These are phyloP conservation scores for Starmerella cellae DNA, from an alignment of 805 yeast species.

Conservation along the genomic window DNA sequence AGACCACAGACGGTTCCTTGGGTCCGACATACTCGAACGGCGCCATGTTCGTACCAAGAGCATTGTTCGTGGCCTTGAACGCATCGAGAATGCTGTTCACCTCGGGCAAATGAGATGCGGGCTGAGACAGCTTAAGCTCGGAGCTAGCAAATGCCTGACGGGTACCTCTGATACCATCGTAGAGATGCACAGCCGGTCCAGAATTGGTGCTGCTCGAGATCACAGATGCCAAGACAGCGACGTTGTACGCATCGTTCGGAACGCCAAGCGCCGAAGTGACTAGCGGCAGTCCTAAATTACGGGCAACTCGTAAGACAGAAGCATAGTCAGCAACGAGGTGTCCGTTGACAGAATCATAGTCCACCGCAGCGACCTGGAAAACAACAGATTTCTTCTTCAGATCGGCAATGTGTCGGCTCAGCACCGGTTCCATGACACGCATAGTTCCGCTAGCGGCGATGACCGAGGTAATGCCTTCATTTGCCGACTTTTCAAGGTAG, in stretches of 20 bases:
- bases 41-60: slow-evolving; percentile 41
- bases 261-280: slow-evolving; percentile 56
- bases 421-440: slow-evolving; percentile 52
- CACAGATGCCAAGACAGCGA: slow-evolving; percentile 47
- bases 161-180: slow-evolving; percentile 62
- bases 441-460: slow-evolving; percentile 58
- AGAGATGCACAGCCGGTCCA: slow-evolving; percentile 55
- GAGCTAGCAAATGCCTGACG: slow-evolving; percentile 31
- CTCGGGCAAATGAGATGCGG: slow-evolving; percentile 14
- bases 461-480: slow-evolving; percentile 29
- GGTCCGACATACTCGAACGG: slow-evolving; percentile 64
- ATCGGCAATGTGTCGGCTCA: slow-evolving; percentile 10
- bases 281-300: slow-evolving; percentile 44
- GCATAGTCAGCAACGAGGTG: slow-evolving; percentile 52
- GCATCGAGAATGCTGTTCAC: slow-evolving; percentile 24
- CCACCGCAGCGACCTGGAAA: slow-evolving; percentile 64
- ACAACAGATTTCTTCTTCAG: slow-evolving; percentile 24
- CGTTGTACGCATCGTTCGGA: slow-evolving; percentile 40
- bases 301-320: slow-evolving; percentile 48
- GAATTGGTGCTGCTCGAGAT: slow-evolving; percentile 36
- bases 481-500: slow-evolving; percentile 27
- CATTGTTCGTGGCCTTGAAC: slow-evolving; percentile 38
- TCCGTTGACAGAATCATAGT: slow-evolving; percentile 43
- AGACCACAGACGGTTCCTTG: slow-evolving; percentile 51
- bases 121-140: not conserved